Evolutionary conservation across 768 basidiomycete species (phyloP), one percentile per base, ranked within the genome.

Genomic region (Inosperma sp.): DNA sequence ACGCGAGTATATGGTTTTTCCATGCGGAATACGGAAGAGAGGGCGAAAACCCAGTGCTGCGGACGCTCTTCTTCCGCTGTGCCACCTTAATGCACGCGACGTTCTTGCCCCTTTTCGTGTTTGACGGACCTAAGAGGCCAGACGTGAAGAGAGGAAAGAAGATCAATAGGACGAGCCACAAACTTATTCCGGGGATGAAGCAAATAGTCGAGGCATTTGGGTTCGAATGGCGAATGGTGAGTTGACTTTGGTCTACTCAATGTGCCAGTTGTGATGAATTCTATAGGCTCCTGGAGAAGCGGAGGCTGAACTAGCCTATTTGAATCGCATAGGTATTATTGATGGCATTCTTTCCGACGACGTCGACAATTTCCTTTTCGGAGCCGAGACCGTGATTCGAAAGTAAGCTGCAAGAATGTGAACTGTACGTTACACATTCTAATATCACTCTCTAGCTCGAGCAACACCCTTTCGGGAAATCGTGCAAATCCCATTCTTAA

Each of bases 271-370:
- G 16, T 29, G 14, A 65, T 68, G 58, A 62, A 53, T 62, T 65
- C 55, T 62, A 56, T 43, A 84, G 84, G 93, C 92, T 13, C 93
- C 93, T 5, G 93, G 91, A 14, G 94, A 96, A 67, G 94, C 94
- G 0, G 94, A 97, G 65, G 93, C 93, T 0, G 93, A 95, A 62
- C 74, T 97, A 2, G 93, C 93, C 0, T 85, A 88, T 55, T 73
- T 97, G 47, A 93, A 92, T 59, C 73, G 78, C 4, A 79, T 84
- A 35, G 91, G 91, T 3, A 65, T 87, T 46, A 87, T 97, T 49
- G 94, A 97, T 62, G 90, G 84, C 0, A 80, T 96, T 21, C 74
- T 94, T 36, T 89, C 93, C 0, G 94, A 97, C 65, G 94, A 96
- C 59, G 93, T 93, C 2, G 93, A 97, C 61, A 93, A 83, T 48